Conservation (phyloP, 306 rosid genomes). For the Nissolia schottii region DNA sequence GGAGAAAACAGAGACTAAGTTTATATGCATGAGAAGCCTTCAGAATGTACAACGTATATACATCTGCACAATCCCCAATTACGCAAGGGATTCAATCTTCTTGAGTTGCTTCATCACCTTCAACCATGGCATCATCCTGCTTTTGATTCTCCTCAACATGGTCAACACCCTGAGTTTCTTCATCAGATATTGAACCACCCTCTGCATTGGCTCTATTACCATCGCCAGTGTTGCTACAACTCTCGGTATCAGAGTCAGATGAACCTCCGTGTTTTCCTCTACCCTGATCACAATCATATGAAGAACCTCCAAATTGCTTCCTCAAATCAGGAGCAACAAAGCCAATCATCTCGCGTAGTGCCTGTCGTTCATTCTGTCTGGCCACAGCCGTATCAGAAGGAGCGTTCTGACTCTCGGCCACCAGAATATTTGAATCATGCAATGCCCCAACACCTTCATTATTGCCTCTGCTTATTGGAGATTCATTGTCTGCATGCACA, state of each 20-base stretch:
- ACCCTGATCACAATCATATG: constrained; percentile 29
- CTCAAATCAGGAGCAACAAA: constrained; percentile 85
- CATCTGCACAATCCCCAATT: background rate
- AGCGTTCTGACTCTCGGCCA: constrained; percentile 62
- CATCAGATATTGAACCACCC: constrained; percentile 54
- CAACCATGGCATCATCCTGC: constrained; percentile 57
- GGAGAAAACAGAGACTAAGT: background rate
- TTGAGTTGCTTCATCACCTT: constrained; percentile 60
- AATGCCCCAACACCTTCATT: constrained; percentile 44
- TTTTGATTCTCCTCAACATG: constrained; percentile 39
- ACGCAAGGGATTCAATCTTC: constrained; percentile 55
- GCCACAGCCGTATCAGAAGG: constrained; percentile 37
- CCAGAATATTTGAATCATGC: constrained; percentile 44
- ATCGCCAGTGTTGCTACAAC: constrained; percentile 38
- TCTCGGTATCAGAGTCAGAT: constrained; percentile 57
- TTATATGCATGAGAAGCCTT: constrained; percentile 16
- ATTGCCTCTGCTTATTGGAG: constrained; percentile 49
- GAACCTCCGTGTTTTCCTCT: constrained; percentile 23
- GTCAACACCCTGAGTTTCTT: constrained; percentile 58
- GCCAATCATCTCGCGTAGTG: constrained; percentile 77
- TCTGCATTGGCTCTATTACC: constrained; percentile 25
- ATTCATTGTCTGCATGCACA: constrained; percentile 60
- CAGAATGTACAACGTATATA: constrained; percentile 21
- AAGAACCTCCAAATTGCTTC: constrained; percentile 54
- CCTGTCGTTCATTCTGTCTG: constrained; percentile 54